Percentiles rank a stretch among this genome's conserved stretches.
phyloP scores from a whole-genome alignment of 805 yeast species.

The Maudiozyma turicensis region DNA sequence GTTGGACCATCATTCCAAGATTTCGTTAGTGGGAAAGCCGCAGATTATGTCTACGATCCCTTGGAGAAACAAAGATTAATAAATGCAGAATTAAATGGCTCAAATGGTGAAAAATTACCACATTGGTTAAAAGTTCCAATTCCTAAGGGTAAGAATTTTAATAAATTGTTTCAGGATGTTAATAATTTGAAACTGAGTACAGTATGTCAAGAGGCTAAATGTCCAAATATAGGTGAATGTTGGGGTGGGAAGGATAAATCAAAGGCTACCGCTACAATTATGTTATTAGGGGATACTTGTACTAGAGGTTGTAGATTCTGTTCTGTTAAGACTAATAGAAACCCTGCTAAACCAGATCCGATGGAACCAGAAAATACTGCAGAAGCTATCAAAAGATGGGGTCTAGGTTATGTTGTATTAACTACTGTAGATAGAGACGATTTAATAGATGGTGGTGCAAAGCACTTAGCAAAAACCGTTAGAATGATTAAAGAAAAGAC shows the following conservation, averaged over 20 bases:
- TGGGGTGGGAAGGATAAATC: constrained; percentile 86
- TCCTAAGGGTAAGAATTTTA: constrained; percentile 86
- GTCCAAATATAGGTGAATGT: constrained; percentile 99
- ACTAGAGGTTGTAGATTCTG: constrained; percentile 99
- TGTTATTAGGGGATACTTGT: constrained; percentile 97
- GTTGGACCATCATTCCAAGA: constrained; percentile 92
- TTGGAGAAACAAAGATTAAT: constrained; percentile 54
- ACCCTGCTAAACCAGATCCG: constrained; percentile 85
- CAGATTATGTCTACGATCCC: constrained; percentile 58
- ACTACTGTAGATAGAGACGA: constrained; percentile 98
- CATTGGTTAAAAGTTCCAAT: constrained; percentile 92
- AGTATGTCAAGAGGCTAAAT: constrained; percentile 96
- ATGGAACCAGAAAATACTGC: constrained; percentile 97
- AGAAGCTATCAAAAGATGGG: constrained; percentile 95
- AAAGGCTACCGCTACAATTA: constrained; percentile 89
- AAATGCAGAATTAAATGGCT: constrained; percentile 33
- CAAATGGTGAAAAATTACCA: constrained; percentile 61
- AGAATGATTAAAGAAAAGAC: constrained; percentile 74
- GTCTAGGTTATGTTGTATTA: constrained; percentile 91
- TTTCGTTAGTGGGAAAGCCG: constrained; percentile 74
- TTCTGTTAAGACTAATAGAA: constrained; percentile 86
- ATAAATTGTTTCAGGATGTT: constrained; percentile 73
- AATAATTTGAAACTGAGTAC: constrained; percentile 84
- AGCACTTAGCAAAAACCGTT: constrained; percentile 85
- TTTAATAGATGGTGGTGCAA: constrained; percentile 83